Base-by-base conservation (phyloP, 2,329 filamentous ascomycete species). In the Ophiocordyceps camponoti-saundersi region DNA sequence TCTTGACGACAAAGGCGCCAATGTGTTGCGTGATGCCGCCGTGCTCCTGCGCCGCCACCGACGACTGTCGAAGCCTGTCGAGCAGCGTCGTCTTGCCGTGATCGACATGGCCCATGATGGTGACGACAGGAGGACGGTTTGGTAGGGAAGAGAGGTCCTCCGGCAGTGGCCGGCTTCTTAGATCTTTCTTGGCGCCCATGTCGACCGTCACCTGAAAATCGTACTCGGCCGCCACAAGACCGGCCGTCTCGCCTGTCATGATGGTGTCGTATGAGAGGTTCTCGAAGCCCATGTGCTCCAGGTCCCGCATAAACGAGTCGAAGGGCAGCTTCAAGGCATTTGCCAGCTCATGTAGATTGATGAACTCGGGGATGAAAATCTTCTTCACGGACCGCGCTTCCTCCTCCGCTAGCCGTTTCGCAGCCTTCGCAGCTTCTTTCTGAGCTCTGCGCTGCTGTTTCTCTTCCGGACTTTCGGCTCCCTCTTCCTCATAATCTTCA, bases 41-140 rank as follows among this genome's bases (percentile, higher is more conserved):
- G 59, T 95, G 89, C 61, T 98, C 92, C 47, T 83, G 79, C 6
- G 87, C 87, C 41, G 82, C 93, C 42, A 98, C 79, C 7, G 88
- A 95, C 1, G 89, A 92, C 56, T 95, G 93, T 36, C 92, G 84
- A 42, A 98, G 70, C 66, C 82, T 96, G 60, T 98, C 92, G 11
- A 98, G 71, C 41, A 98, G 80, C 0, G 93, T 98, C 1, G 92
- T 98, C 68, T 98, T 98, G 47, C 92, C 92, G 61, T 98, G 92
- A 60, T 98, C 93, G 55, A 98, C 92, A 53, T 98, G 92, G 2
- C 92, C 92, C 93, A 98, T 98, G 58, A 98, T 98, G 0, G 93
- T 96, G 39, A 98, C 89, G 34, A 98, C 87, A 0, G 92, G 93
- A 8, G 92, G 90, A 16, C 93, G 78, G 32, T 69, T 64, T 2